phyloP scores from a whole-genome alignment of 768 basidiomycete species.

The Mycena maculata region DNA sequence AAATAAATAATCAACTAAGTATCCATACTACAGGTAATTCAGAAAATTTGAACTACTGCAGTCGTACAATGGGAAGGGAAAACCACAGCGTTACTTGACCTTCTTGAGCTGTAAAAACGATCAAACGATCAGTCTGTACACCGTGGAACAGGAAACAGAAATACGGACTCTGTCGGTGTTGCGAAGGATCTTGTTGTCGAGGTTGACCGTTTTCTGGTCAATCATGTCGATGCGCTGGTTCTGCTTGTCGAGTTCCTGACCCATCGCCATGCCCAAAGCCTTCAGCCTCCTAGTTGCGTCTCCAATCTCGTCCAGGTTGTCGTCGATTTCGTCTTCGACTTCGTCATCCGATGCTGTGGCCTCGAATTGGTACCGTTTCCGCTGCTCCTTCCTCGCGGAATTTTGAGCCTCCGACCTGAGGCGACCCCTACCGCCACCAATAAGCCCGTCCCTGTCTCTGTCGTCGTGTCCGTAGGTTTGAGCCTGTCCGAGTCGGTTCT shows the following conservation, averaged over 20 bases:
- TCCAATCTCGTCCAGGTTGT: slow-evolving; percentile 88
- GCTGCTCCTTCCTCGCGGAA: slow-evolving; percentile 70
- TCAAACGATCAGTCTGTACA: slow-evolving; percentile 21
- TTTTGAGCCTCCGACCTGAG: slow-evolving; percentile 64
- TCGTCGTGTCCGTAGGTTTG: slow-evolving; percentile 67
- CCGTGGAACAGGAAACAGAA: slow-evolving; percentile 3
- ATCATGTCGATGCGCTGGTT: slow-evolving; percentile 83
- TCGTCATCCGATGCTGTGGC: slow-evolving; percentile 92
- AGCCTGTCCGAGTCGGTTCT: slow-evolving; percentile 85
- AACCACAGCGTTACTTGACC: slow-evolving; percentile 56
- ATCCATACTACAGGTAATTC: too few relatives aligned
- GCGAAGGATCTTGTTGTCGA: slow-evolving; percentile 81
- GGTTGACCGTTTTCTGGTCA: slow-evolving; percentile 77
- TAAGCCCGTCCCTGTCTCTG: slow-evolving; percentile 55
- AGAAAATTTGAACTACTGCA: neutral
- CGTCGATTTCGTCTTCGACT: slow-evolving; percentile 93
- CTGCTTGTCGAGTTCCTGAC: slow-evolving; percentile 89
- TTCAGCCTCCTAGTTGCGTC: slow-evolving; percentile 83
- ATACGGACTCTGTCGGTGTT: slow-evolving; percentile 85
- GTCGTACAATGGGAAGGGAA: neutral
- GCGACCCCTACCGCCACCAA: slow-evolving; percentile 53
- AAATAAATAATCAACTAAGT: neutral
- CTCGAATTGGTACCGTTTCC: slow-evolving; percentile 92
- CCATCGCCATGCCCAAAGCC: slow-evolving; percentile 83
- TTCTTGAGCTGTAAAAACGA: slow-evolving; percentile 63